Percentiles rank a stretch among this genome's conserved stretches.
Conservation (phyloP, 208 protist genomes). For the Trichomonas vaginalis region DNA sequence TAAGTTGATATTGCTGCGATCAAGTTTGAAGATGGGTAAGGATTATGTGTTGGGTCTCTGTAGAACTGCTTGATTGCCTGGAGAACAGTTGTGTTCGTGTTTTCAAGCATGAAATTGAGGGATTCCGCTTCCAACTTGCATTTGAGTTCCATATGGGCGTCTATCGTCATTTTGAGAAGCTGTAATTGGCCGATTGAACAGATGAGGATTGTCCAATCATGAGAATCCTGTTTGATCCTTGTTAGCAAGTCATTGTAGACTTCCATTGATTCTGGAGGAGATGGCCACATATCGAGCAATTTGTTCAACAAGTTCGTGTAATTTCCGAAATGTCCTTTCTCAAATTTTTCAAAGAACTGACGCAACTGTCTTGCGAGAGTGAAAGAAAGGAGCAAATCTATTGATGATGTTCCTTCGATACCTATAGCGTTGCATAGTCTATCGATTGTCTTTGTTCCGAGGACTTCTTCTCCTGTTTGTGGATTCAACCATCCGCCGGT, state of each 20-base stretch:
- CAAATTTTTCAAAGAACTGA: not conserved
- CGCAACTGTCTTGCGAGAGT: not conserved
- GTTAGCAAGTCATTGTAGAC: not conserved
- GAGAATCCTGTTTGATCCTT: not conserved
- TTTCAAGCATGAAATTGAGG: not conserved
- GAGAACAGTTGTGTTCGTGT: not conserved
- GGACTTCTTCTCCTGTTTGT: not conserved
- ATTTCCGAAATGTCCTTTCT: not conserved
- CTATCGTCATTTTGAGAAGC: not conserved
- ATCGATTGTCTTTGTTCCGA: not conserved
- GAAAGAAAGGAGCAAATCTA: not conserved
- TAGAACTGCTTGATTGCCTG: not conserved
- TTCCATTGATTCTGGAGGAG: not conserved
- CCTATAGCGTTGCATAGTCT: not conserved
- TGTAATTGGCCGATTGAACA: not conserved
- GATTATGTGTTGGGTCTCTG: conserved; percentile 1
- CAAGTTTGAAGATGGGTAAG: not conserved
- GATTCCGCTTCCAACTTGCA: not conserved
- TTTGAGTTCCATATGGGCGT: not conserved
- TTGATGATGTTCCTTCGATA: conserved; percentile 8
- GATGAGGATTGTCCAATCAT: not conserved
- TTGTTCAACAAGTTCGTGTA: not conserved
- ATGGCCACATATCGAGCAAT: not conserved
- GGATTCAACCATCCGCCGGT: not conserved
- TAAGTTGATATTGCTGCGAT: not conserved